Base-by-base conservation (phyloP, 345 rosid species). In the Ailanthus altissimus region DNA sequence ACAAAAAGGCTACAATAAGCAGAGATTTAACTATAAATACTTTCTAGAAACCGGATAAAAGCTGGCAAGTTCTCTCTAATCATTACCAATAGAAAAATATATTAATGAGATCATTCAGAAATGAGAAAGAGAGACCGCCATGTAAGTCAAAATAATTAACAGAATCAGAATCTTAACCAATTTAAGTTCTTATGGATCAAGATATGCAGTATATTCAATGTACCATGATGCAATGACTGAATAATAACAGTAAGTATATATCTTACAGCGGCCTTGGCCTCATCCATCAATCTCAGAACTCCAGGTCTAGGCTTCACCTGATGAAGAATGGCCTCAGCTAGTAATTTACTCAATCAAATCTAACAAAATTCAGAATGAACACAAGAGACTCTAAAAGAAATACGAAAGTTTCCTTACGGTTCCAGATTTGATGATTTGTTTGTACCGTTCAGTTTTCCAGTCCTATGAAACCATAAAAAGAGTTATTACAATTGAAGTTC, bases 391-490 rank as follows among this genome's bases (percentile, higher is more conserved):
- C 21, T 5, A 36, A 0, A 60, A 15, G 5, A 58, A 62, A 56
- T 12, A 1, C 4, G 72, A 60, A 49, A 15, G 26, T 65, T 40
- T 54, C 60, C 98, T 90, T 88, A 95, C 98, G 79, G 92, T 86
- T 88, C 99, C 99, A 58, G 98, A 93, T 85, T 87, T 93, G 81
- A 95, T 90, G 12, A 95, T 95, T 69, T 90, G 91, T 81, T 95
- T 93, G 81, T 95, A 95, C 78, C 99, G 88, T 80, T 93, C 96
- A 5, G 99, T 92, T 84, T 95, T 95, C 99, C 99, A 95, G 62
- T 93, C 98, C 99, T 95, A 78, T 78, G 83, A 73, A 74, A 61
- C 9, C 73, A 47, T 4, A 56, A 50, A 54, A 32, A 75, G 13
- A 4, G 53, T 25, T 71, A 56, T 26, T 32, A 28, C 12, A 26